Percentiles rank a stretch among this genome's conserved stretches.
Evolutionary conservation across 1,284 basidiomycete species (phyloP).

Genomic region (Pholiota adiposa): DNA sequence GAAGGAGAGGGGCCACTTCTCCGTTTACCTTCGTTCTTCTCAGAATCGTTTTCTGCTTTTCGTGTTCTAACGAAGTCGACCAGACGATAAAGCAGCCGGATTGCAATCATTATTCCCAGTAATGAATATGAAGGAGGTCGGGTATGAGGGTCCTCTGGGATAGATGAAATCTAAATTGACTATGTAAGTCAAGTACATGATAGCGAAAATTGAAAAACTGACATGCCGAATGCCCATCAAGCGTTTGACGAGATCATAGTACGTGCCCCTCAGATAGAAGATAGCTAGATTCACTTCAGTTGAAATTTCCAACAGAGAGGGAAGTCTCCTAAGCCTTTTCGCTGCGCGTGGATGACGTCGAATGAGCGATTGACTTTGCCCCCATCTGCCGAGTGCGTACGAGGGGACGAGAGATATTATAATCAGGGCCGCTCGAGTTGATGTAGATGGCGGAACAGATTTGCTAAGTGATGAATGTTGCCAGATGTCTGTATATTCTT

Average conservation of each 20-base stretch:
- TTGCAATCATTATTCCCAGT: slow-evolving; percentile 75
- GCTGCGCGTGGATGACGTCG: slow-evolving; percentile 40
- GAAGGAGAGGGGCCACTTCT: slow-evolving; percentile 5
- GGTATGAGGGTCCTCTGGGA: slow-evolving; percentile 70
- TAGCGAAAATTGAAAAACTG: slow-evolving; percentile 47
- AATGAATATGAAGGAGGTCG: slow-evolving; percentile 85
- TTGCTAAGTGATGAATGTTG: slow-evolving; percentile 54
- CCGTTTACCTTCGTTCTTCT: slow-evolving; percentile 15
- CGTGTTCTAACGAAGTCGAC: slow-evolving; percentile 42
- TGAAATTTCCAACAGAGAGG: slow-evolving; percentile 52
- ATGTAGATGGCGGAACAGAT: slow-evolving; percentile 48
- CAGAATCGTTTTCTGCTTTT: slow-evolving; percentile 4
- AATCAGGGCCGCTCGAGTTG: slow-evolving; percentile 57
- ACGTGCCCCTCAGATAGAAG: slow-evolving; percentile 82
- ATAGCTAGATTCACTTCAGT: slow-evolving; percentile 80
- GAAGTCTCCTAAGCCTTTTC: slow-evolving; percentile 47
- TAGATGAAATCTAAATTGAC: slow-evolving; percentile 65
- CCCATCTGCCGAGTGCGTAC: slow-evolving; percentile 61
- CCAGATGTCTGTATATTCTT: slow-evolving; percentile 92
- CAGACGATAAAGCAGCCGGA: slow-evolving; percentile 73
- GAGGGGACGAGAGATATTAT: slow-evolving; percentile 68
- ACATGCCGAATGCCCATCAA: slow-evolving; percentile 79
- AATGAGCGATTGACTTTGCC: slow-evolving; percentile 38
- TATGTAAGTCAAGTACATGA: slow-evolving; percentile 55
- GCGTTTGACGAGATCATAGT: slow-evolving; percentile 77